phyloP scores from a whole-genome alignment of 2,329 filamentous ascomycete genomes.

The Thermoascus crustaceus region DNA sequence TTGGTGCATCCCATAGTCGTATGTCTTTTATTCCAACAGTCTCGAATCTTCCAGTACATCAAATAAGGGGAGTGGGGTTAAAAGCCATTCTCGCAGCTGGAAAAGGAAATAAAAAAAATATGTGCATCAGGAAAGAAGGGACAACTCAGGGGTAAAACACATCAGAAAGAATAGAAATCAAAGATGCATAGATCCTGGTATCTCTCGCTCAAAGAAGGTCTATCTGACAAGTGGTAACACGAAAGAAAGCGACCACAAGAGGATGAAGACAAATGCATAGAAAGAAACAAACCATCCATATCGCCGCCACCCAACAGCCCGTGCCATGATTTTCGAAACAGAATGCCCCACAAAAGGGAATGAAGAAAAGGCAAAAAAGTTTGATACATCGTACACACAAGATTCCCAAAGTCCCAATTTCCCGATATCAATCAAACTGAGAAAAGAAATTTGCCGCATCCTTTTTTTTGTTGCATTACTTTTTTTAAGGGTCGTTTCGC shows the following conservation, averaged over 20 bases:
- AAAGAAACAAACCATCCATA: constrained; percentile 27
- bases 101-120: no score
- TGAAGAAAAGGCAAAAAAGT: constrained; percentile 7
- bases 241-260: constrained; percentile 16
- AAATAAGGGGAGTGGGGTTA: no score
- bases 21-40: no score
- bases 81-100: no score
- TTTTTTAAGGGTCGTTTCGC: constrained; percentile 19
- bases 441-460: constrained; percentile 8
- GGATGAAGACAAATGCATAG: constrained; percentile 22
- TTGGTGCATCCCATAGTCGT: no score
- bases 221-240: constrained; percentile 23
- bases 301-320: constrained; percentile 25
- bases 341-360: constrained; percentile 9
- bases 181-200: constrained; percentile 32
- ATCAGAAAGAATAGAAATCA: constrained; percentile 12
- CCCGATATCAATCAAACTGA: constrained; percentile 3
- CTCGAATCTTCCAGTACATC: no score
- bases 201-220: constrained; percentile 33
- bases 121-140: not conserved
- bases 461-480: constrained; percentile 4
- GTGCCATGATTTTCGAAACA: constrained; percentile 21
- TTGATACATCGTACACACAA: constrained; percentile 12
- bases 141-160: constrained; percentile 1
- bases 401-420: constrained; percentile 7